Conservation (phyloP, 306 rosid genomes). For the Trifolium pratense region DNA sequence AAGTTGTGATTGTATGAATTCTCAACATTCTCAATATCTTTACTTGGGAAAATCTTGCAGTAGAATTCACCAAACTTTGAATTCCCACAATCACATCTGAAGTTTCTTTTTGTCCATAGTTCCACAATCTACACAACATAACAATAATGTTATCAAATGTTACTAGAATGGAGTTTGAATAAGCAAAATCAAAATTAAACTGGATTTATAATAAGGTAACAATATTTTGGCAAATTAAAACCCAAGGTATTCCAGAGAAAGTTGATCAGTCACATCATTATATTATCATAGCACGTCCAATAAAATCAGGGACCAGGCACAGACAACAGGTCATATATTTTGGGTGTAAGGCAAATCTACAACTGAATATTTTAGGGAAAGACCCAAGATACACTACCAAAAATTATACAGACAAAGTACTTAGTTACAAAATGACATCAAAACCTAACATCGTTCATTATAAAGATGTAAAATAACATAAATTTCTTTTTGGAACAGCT, state of each 20-base stretch:
- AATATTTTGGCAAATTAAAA: slow-evolving; percentile 21
- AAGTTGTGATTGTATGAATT: slow-evolving; percentile 91
- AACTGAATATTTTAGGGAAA: neutral
- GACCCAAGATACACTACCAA: neutral
- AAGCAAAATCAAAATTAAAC: slow-evolving; percentile 25
- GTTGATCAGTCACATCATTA: neutral
- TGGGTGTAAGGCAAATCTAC: slow-evolving; percentile 11
- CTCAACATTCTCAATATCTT: slow-evolving; percentile 75
- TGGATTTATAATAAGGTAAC: slow-evolving; percentile 17
- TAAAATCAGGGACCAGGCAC: slow-evolving; percentile 26
- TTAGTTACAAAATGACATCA: neutral
- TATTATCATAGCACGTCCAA: neutral
- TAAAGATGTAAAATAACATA: neutral
- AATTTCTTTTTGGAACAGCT: slow-evolving; percentile 14
- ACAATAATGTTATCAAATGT: slow-evolving; percentile 36
- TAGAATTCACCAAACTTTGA: slow-evolving; percentile 87
- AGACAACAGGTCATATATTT: slow-evolving; percentile 7
- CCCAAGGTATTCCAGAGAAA: neutral
- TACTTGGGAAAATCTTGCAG: slow-evolving; percentile 82
- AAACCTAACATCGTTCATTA: neutral
- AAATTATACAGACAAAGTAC: slow-evolving; percentile 7
- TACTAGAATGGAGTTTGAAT: slow-evolving; percentile 7
- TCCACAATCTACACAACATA: slow-evolving; percentile 75
- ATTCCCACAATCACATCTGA: slow-evolving; percentile 97
- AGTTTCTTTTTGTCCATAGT: slow-evolving; percentile 95